Evolutionary conservation across 345 rosid species (phyloP).

Genomic region (Litchi chinensis): DNA sequence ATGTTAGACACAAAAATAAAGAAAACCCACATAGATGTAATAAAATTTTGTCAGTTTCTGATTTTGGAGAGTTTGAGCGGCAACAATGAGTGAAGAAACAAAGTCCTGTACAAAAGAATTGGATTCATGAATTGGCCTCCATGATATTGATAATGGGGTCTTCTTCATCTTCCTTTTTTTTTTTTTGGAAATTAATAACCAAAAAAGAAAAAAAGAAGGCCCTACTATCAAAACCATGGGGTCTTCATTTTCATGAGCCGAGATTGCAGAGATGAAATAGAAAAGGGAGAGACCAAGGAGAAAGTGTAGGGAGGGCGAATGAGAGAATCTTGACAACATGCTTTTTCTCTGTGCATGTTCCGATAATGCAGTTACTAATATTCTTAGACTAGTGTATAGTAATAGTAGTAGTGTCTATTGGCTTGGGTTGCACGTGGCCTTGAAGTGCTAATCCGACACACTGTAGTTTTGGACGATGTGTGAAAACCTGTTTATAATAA

Average conservation of each 20-base stretch:
- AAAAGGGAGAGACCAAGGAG: conserved; percentile 26
- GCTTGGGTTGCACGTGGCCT: too few relatives aligned
- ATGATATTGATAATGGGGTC: conserved; percentile 46
- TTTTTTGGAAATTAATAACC: too few relatives aligned
- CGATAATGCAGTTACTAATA: neutral
- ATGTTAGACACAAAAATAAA: neutral
- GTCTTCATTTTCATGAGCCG: conserved; percentile 48
- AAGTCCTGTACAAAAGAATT: conserved; percentile 30
- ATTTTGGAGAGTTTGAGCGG: conserved; percentile 52
- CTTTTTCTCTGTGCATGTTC: neutral
- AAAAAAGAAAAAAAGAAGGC: too few relatives aligned
- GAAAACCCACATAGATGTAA: neutral
- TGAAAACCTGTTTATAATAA: too few relatives aligned
- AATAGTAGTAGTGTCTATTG: too few relatives aligned
- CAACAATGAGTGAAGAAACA: conserved; percentile 59
- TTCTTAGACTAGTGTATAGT: too few relatives aligned
- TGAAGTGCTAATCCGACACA: neutral
- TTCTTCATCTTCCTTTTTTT: too few relatives aligned
- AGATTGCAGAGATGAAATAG: conserved; percentile 32
- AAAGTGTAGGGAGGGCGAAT: neutral
- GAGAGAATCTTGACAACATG: conserved; percentile 33
- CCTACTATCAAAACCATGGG: conserved; percentile 13
- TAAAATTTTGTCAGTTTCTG: conserved; percentile 44
- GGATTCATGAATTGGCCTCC: conserved; percentile 66
- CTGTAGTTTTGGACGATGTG: neutral